Evolutionary conservation across 805 yeast species (phyloP).

Genomic region (Debaryomyces tyrocola): DNA sequence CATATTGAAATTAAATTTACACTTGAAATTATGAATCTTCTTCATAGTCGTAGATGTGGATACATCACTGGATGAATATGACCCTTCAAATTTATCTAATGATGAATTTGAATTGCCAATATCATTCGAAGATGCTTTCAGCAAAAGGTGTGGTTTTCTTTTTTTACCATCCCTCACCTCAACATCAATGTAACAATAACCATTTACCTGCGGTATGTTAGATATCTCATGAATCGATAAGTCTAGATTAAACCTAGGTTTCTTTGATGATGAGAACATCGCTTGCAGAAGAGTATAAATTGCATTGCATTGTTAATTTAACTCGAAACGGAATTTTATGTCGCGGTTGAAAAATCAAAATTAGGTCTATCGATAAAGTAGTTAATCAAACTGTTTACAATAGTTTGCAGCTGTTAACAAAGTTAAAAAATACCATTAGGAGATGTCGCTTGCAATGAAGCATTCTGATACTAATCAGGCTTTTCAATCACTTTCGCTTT

Average conservation of each 20-base stretch:
- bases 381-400: too few relatives aligned
- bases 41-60: conserved; percentile 29
- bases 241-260: conserved; percentile 63
- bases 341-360: neutral
- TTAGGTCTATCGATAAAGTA: too few relatives aligned
- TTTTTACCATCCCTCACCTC: conserved; percentile 50
- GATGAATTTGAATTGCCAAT: neutral
- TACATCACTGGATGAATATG: conserved; percentile 14
- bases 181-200: conserved; percentile 66
- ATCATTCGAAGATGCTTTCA: neutral
- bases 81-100: neutral
- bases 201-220: conserved; percentile 82
- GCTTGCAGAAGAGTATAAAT: neutral
- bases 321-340: neutral
- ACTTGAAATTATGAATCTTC: conserved; percentile 39
- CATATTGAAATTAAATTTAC: conserved; percentile 35
- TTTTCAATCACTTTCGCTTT: conserved; percentile 23
- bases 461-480: neutral
- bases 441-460: neutral
- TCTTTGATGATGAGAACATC: conserved; percentile 20
- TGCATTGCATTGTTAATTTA: neutral
- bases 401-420: too few relatives aligned
- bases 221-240: conserved; percentile 65
- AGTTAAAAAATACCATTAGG: too few relatives aligned
- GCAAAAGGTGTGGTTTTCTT: neutral